Percentiles rank a stretch among this genome's conserved stretches.
Evolutionary conservation across 768 basidiomycete genomes (phyloP).

Genomic region (Tricholoma terreum): DNA sequence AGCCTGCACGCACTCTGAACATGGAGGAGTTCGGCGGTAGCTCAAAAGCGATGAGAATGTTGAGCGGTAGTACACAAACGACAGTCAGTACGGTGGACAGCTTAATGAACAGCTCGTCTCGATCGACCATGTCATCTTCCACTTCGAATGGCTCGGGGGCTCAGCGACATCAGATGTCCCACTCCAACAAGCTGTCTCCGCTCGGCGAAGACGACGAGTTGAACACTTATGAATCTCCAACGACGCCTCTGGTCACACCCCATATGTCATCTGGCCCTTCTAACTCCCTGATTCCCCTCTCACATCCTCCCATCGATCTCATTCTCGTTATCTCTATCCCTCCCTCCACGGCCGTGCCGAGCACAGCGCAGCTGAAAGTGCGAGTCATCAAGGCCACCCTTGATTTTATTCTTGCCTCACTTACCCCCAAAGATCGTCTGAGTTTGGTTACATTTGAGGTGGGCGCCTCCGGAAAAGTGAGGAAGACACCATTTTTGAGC

Average conservation of each 20-base stretch:
- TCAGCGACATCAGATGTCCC: conserved; percentile 32
- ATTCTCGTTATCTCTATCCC: conserved; percentile 91
- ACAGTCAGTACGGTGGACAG: conserved; percentile 66
- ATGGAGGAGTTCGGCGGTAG: conserved; percentile 80
- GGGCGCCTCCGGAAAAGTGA: conserved; percentile 74
- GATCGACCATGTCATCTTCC: conserved; percentile 71
- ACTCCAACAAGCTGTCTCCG: conserved; percentile 53
- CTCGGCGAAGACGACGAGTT: conserved; percentile 73
- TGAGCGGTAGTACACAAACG: conserved; percentile 72
- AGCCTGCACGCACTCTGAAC: conserved; percentile 42
- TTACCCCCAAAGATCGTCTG: conserved; percentile 77
- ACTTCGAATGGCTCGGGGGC: conserved; percentile 64
- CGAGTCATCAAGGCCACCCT: conserved; percentile 87
- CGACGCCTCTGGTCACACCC: conserved; percentile 57
- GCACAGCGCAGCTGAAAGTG: conserved; percentile 81
- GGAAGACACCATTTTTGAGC: conserved; percentile 92
- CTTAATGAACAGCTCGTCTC: conserved; percentile 60
- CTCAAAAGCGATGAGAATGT: conserved; percentile 72
- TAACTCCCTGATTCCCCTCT: conserved; percentile 76
- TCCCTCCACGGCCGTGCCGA: conserved; percentile 62
- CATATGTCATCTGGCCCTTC: conserved; percentile 72
- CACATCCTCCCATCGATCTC: conserved; percentile 87
- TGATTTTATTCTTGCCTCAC: conserved; percentile 77
- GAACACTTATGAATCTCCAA: conserved; percentile 53
- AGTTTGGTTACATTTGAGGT: conserved; percentile 93